Base-by-base conservation (phyloP, 768 basidiomycete genomes). In the Neoboletus brunneissimus region DNA sequence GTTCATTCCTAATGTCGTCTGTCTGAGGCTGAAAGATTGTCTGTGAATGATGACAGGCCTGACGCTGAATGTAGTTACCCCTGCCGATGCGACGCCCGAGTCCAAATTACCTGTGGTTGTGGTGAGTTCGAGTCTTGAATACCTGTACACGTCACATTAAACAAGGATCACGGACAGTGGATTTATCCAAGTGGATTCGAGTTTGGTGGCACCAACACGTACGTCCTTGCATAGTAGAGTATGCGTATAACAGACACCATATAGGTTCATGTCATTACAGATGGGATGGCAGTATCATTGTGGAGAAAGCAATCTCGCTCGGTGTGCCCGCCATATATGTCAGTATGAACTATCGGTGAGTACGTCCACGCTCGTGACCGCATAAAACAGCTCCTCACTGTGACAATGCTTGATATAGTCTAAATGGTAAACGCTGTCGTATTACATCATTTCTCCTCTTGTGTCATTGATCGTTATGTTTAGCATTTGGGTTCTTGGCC, bases 41-140 rank as follows among this genome's bases (percentile, higher is more conserved):
- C 15, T 15, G 32, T 32, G 34, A 15, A 34, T 20, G 27, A 4
- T 25, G 20, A 18, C 0, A 63, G 82, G 83, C 67, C 69, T 85
- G 18, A 81, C 76, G 1, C 54, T 86, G 37, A 83, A 85, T 56
- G 76, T 85, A 16, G 62, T 81, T 22, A 76, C 74, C 49, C 82
- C 84, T 5, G 63, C 68, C 1, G 65, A 58, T 31, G 74, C 78
- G 1, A 76, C 73, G 15, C 15, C 0, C 52, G 77, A 2, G 62
- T 77, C 76, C 9, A 79, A 79, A 51, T 68, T 84, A 3, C 84
- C 84, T 2, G 81, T 86, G 6, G 70, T 81, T n/a, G 80, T 77
- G 32, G 83, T 83, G 66, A 43, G 80, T 73, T n/a, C n/a, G 34
- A 34, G 34, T 34, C 13, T 5, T 3, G 5, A 34, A 5, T 34